Base-by-base conservation (phyloP, 1,139 yeast genomes). In the Arxiozyma slooffiae region DNA sequence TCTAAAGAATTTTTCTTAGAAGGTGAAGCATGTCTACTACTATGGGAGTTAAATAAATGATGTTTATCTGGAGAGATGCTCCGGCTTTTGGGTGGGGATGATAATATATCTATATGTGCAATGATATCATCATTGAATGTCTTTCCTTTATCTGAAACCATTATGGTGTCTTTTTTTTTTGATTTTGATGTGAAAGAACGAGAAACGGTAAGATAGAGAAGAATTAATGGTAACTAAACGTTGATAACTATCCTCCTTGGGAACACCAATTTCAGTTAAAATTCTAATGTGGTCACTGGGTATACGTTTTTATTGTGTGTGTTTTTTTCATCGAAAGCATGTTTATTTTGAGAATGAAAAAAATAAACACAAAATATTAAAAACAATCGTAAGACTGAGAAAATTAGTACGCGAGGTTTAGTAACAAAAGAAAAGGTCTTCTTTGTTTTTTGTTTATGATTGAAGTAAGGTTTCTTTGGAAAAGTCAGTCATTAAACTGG, bases 41-140 rank as follows among this genome's bases (percentile, higher is more conserved):
- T 41, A 18, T 9, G 23, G 14, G 14, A 16, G 30, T 26, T 20
- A 5, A 17, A 11, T 24, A 23, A 17, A 17, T 11, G n/a, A 7
- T 37, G 20, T 22, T 23, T 44, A 23, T 6, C 20, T 20, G 46
- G 46, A 5, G 46, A 44, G 7, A 37, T 18, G 37, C 49, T 45
- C 20, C 49, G 34, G 7, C 44, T 48, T 45, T 53, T 59, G 6
- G 55, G 48, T 4, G 66, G 66, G 4, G 63, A 58, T 2, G 62
- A 55, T 23, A 57, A 45, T 7, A 61, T 59, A 48, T 60, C 65
- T 9, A 39, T 50, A 48, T 61, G 64, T 14, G 44, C 51, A 9
- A 57, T 56, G 41, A 61, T 56, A 48, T 56, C 64, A 21, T 56
- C 53, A 17, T n/a, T 34, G 30, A 17, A n/a, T 17, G 20, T 17